A percentile compares a stretch with the other conserved stretches of the same genome.
Evolutionary conservation across 139 green algal species (phyloP).

Genomic region (Volvox africanus): DNA sequence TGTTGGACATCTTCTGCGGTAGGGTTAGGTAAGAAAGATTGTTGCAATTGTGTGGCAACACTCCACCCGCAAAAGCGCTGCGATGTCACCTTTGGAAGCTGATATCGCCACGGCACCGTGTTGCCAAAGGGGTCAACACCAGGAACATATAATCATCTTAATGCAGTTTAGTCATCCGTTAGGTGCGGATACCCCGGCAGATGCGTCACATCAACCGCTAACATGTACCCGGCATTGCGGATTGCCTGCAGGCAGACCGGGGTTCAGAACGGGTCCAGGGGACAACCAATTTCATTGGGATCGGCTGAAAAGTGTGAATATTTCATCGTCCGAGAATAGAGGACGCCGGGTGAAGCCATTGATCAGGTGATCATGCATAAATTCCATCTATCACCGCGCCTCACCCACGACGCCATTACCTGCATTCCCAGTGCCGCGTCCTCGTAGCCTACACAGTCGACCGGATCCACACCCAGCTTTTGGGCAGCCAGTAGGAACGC

Average conservation of each 20-base stretch:
- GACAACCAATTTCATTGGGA: not conserved
- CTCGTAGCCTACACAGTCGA: conserved; percentile 66
- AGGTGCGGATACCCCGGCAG: conserved; percentile 60
- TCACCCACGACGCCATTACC: not conserved
- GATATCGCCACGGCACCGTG: no score
- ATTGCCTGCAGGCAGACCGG: conserved; percentile 10
- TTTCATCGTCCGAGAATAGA: not conserved
- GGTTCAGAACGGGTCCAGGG: not conserved
- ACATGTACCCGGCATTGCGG: conserved; percentile 52
- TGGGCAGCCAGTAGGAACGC: conserved; percentile 62
- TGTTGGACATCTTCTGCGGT: not conserved
- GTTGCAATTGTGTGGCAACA: not conserved
- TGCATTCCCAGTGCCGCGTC: conserved; percentile 53
- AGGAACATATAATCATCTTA: not conserved
- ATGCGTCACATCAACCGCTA: conserved; percentile 60
- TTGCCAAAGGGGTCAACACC: not conserved
- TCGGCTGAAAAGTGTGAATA: not conserved
- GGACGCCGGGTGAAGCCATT: not conserved
- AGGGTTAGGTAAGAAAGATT: not conserved
- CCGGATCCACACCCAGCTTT: conserved; percentile 56
- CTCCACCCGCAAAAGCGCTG: not conserved
- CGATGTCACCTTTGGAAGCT: not conserved
- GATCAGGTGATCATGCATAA: not conserved
- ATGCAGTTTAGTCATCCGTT: conserved; percentile 28
- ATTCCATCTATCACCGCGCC: not conserved